Base-by-base conservation (phyloP, 495 filamentous ascomycete genomes). In the Talaromyces stipitatus region DNA sequence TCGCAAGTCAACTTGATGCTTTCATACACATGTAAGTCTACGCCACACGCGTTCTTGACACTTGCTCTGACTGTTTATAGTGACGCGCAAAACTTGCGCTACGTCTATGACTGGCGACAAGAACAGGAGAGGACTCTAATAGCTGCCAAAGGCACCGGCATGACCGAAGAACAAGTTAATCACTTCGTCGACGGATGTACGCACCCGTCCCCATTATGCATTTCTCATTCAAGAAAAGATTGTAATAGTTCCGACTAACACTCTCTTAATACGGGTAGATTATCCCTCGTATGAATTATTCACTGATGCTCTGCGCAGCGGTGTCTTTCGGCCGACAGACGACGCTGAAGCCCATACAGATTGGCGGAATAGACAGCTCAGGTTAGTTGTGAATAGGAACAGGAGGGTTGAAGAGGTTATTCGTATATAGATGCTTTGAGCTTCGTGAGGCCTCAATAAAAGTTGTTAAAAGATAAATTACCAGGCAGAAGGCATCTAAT, bases 51-150 rank as follows among this genome's bases (percentile, higher is more conserved):
- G n/a, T 12, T 51, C 3, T 16, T 10, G 10, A 41, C 14, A 41
- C 12, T 41, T 14, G 11, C 4, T 18, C 16, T 41, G 16, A 18
- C 12, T 14, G 4, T 41, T 18, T 41, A 4, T 41, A 85, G 82
- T 58, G 92, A 97, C 65, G 88, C 92, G 10, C 79, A 88, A 65
- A 73, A 95, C 57, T 78, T 77, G 14, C 75, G 77, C 55, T 95
- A 78, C 63, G 92, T 96, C 36, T 97, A 96, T 66, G 83, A 82
- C 58, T 97, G 92, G 92, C 84, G 92, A 16, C 70, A 83, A 55
- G 76, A 97, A 67, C 90, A 95, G 67, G 92, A 97, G 69, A 77
- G 74, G 23, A 77, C 75, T 52, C 73, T 97, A 61, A 77, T 88
- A 16, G 72, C 69, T 11, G 66, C 76, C 45, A 89, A 78, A 64